A percentile compares a stretch with the other conserved stretches of the same genome.
These are phyloP conservation scores for Circinella minor DNA, from an alignment of 371 early-diverging fungal genomes.

Conservation along the genomic window DNA sequence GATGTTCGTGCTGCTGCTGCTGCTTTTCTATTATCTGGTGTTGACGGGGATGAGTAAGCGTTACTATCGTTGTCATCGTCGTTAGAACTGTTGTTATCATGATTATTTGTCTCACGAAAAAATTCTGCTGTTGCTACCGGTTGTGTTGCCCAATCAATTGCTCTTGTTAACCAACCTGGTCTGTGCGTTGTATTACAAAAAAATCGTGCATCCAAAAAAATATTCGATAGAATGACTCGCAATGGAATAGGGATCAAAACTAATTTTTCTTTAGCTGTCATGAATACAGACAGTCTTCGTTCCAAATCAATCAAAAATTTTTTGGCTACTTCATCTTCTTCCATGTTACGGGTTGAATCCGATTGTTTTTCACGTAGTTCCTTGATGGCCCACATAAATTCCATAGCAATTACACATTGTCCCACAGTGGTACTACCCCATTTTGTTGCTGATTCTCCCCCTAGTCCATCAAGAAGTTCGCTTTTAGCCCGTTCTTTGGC, in stretches of 20 bases:
- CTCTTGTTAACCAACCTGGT: slow-evolving; percentile 66
- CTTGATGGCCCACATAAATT: slow-evolving; percentile 63
- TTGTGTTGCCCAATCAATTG: slow-evolving; percentile 59
- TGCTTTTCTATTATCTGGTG: background rate
- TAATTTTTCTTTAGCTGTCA: slow-evolving; percentile 62
- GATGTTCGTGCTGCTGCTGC: slow-evolving; percentile 1
- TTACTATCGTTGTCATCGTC: background rate
- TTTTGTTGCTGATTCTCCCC: slow-evolving; percentile 9
- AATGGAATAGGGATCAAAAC: slow-evolving; percentile 59
- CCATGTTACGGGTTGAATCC: slow-evolving; percentile 41
- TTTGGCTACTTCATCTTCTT: slow-evolving; percentile 65
- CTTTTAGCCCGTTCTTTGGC: slow-evolving; percentile 7
- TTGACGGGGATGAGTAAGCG: background rate
- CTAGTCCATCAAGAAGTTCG: background rate
- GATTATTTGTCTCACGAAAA: slow-evolving; percentile 16
- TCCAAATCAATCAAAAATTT: slow-evolving; percentile 71
- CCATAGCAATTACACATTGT: slow-evolving; percentile 61
- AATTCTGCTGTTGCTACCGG: slow-evolving; percentile 33
- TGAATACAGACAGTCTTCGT: slow-evolving; percentile 58
- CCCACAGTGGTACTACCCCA: slow-evolving; percentile 70
- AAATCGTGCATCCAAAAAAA: slow-evolving; percentile 63
- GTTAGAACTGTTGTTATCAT: background rate
- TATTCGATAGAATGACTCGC: slow-evolving; percentile 57
- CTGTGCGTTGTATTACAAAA: slow-evolving; percentile 67
- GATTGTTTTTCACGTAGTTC: slow-evolving; percentile 43